Evolutionary conservation across 805 yeast species (phyloP).

Genomic region (Ogataea neopini): DNA sequence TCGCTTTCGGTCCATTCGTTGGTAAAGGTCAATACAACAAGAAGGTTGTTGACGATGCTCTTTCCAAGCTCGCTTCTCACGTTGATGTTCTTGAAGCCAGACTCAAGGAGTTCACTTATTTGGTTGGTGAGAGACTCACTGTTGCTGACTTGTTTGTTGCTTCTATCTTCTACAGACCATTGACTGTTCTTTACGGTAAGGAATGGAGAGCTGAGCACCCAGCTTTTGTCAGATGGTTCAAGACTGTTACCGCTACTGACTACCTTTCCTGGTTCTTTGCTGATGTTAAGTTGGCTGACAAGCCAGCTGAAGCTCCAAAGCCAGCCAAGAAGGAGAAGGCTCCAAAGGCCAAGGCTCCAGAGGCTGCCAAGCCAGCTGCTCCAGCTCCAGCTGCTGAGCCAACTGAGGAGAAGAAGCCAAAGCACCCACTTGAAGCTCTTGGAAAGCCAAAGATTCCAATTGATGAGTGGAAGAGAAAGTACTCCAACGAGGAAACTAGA

Average conservation of each 20-base stretch:
- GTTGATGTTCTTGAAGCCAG: conserved; percentile 56
- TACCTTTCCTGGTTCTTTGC: conserved; percentile 51
- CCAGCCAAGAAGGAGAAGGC: conserved; percentile 73
- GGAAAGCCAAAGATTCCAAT: conserved; percentile 68
- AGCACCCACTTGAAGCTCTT: conserved; percentile 87
- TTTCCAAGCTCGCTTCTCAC: conserved; percentile 40
- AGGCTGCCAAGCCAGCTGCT: conserved; percentile 35
- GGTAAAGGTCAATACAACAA: conserved; percentile 80
- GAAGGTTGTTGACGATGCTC: conserved; percentile 44
- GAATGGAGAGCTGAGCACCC: conserved; percentile 54
- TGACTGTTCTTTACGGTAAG: conserved; percentile 46
- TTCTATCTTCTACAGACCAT: conserved; percentile 46
- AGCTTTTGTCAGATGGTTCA: conserved; percentile 54
- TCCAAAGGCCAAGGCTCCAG: conserved; percentile 37
- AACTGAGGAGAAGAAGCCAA: conserved; percentile 70
- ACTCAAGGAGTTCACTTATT: conserved; percentile 44
- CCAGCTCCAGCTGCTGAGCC: conserved; percentile 38
- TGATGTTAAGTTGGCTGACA: conserved; percentile 58
- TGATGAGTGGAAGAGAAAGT: conserved; percentile 95
- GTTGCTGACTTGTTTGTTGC: conserved; percentile 48
- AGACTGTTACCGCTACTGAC: conserved; percentile 44
- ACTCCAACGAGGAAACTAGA: conserved; percentile 98
- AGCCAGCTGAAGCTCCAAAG: conserved; percentile 66
- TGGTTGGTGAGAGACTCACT: conserved; percentile 49
- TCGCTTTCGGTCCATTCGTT: conserved; percentile 56